phyloP scores from a whole-genome alignment of 2,329 filamentous ascomycete species.

The Aspergillus chevalieri region DNA sequence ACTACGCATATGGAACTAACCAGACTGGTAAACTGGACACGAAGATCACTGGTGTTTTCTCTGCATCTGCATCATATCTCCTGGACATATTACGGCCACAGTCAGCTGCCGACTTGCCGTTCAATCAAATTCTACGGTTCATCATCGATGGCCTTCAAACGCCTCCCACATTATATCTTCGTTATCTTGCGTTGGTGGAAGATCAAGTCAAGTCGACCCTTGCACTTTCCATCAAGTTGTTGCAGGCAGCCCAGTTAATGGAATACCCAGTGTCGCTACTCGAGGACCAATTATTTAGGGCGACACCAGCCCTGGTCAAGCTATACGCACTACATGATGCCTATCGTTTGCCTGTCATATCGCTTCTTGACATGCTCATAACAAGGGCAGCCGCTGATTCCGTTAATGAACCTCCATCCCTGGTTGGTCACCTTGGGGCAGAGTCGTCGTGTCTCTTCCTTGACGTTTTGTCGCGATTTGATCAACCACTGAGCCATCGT shows the following conservation, averaged over 20 bases:
- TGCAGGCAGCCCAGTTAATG: slow-evolving; percentile 63
- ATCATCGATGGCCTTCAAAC: slow-evolving; percentile 58
- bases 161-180: slow-evolving; percentile 58
- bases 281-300: slow-evolving; percentile 74
- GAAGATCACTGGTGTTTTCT: slow-evolving; percentile 59
- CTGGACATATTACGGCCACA: slow-evolving; percentile 69
- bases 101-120: slow-evolving; percentile 63
- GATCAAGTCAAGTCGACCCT: slow-evolving; percentile 61
- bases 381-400: slow-evolving; percentile 58
- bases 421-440: slow-evolving; percentile 83
- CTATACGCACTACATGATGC: slow-evolving; percentile 64
- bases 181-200: slow-evolving; percentile 50
- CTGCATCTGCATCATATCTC: slow-evolving; percentile 68
- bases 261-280: slow-evolving; percentile 59
- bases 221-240: slow-evolving; percentile 60
- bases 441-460: slow-evolving; percentile 80
- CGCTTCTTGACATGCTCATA: slow-evolving; percentile 67
- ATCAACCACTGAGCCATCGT: slow-evolving; percentile 64
- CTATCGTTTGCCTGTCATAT: slow-evolving; percentile 61
- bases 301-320: slow-evolving; percentile 67
- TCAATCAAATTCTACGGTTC: slow-evolving; percentile 69
- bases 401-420: slow-evolving; percentile 74
- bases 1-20: slow-evolving; percentile 69
- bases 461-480: slow-evolving; percentile 67
- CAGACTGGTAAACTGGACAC: slow-evolving; percentile 45